Conservation (phyloP, 768 basidiomycete genomes). For the Naganishia kalamii region DNA sequence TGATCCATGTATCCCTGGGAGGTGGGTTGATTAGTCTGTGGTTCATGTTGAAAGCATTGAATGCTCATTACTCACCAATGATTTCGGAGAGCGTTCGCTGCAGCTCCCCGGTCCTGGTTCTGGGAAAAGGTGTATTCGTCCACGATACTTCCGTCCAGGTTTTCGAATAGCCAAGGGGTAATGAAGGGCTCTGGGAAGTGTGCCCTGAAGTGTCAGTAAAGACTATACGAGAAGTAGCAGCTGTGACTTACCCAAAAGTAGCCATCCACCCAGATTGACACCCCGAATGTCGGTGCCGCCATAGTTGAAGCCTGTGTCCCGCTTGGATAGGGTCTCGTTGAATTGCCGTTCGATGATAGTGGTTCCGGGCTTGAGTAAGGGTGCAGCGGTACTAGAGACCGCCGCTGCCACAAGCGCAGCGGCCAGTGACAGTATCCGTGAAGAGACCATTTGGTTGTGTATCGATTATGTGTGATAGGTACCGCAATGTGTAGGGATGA, state of each 20-base stretch:
- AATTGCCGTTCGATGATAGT: slow-evolving; percentile 1
- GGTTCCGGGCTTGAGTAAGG: neutral
- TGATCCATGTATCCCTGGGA: slow-evolving; percentile 42
- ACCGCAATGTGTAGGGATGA: neutral
- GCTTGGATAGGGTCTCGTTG: slow-evolving; percentile 23
- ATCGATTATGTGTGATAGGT: neutral
- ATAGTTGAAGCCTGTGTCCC: slow-evolving; percentile 41
- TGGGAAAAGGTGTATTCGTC: slow-evolving; percentile 45
- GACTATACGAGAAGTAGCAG: neutral
- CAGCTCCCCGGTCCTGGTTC: slow-evolving; percentile 31
- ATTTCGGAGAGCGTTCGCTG: neutral
- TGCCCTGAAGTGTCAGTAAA: neutral
- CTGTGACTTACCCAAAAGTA: slow-evolving; percentile 18
- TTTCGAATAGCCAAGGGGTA: slow-evolving; percentile 42
- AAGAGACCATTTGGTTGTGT: neutral
- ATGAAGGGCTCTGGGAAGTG: slow-evolving; percentile 39
- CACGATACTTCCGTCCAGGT: slow-evolving; percentile 41
- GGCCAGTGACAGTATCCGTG: neutral
- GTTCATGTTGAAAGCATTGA: no score
- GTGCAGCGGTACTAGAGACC: slow-evolving; percentile 2
- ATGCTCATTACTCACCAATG: slow-evolving; percentile 18
- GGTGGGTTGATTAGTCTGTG: neutral
- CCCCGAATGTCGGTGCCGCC: slow-evolving; percentile 38
- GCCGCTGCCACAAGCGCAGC: neutral
- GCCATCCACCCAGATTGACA: slow-evolving; percentile 24